phyloP scores from a whole-genome alignment of 1,284 basidiomycete genomes.

The Naganishia sp. region DNA sequence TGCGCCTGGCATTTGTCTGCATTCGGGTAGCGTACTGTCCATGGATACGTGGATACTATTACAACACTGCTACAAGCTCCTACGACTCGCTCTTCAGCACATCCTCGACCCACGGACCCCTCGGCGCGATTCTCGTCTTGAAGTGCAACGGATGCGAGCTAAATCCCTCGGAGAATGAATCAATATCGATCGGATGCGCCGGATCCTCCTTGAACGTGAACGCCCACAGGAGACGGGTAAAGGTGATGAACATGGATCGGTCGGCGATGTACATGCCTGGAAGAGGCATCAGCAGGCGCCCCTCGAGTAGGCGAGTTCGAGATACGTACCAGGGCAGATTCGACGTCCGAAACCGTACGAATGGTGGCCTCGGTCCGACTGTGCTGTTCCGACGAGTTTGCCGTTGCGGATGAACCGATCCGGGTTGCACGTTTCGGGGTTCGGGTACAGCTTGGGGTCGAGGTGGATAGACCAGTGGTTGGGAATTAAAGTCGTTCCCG shows the following conservation, averaged over 20 bases:
- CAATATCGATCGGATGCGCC: slow-evolving; percentile 30
- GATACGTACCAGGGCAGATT: slow-evolving; percentile 23
- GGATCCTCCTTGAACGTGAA: slow-evolving; percentile 32
- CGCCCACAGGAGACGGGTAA: slow-evolving; percentile 37
- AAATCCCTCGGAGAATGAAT: slow-evolving; percentile 40
- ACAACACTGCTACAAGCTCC: not conserved
- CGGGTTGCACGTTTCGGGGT: slow-evolving; percentile 35
- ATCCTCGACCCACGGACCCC: slow-evolving; percentile 30
- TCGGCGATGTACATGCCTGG: slow-evolving; percentile 39
- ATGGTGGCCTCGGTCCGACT: slow-evolving; percentile 39
- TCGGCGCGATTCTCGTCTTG: slow-evolving; percentile 30
- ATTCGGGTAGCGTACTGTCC: not conserved
- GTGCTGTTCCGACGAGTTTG: slow-evolving; percentile 36
- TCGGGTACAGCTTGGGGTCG: slow-evolving; percentile 37
- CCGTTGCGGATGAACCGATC: slow-evolving; percentile 36
- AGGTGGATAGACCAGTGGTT: slow-evolving; percentile 46
- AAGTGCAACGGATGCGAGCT: slow-evolving; percentile 38
- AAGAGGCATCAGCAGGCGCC: not conserved
- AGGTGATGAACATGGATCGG: slow-evolving; percentile 39
- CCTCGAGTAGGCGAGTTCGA: not conserved
- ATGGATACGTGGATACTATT: not conserved
- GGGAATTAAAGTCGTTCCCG: slow-evolving; percentile 45
- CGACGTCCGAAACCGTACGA: slow-evolving; percentile 46
- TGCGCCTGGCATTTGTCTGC: not conserved
- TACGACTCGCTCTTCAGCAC: slow-evolving; percentile 20